A percentile compares a stretch with the other conserved stretches of the same genome.
phyloP scores from a whole-genome alignment of 495 filamentous ascomycete species.

The Cladorrhinum samala region DNA sequence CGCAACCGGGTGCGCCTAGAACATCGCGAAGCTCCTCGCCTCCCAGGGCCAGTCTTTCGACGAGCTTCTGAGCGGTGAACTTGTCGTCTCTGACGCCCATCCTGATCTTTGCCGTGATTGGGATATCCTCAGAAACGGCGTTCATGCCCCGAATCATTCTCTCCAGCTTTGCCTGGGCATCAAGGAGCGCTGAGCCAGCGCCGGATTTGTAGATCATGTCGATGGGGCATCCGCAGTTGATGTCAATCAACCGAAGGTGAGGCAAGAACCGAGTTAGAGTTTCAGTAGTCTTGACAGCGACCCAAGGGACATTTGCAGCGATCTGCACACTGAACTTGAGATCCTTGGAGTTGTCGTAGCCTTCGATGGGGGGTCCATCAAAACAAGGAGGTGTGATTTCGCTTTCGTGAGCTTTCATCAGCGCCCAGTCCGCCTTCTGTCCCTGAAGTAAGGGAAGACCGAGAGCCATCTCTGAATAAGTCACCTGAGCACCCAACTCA shows the following conservation, averaged over 20 bases:
- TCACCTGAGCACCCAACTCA: constrained; percentile 81
- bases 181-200: constrained; percentile 90
- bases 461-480: constrained; percentile 99
- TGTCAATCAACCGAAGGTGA: constrained; percentile 76
- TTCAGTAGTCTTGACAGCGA: constrained; percentile 81
- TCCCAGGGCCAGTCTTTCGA: constrained; percentile 76
- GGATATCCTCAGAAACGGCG: constrained; percentile 74
- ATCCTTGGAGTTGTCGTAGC: constrained; percentile 77
- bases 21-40: constrained; percentile 57
- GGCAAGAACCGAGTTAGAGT: constrained; percentile 68
- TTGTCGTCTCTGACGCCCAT: constrained; percentile 78
- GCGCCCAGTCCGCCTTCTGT: constrained; percentile 83
- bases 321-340: constrained; percentile 88
- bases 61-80: constrained; percentile 72
- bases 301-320: constrained; percentile 80
- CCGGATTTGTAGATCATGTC: constrained; percentile 83
- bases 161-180: constrained; percentile 73
- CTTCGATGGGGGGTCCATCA: constrained; percentile 48
- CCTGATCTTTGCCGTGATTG: constrained; percentile 88
- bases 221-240: constrained; percentile 97
- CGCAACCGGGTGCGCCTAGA: constrained; percentile 68
- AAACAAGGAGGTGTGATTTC: constrained; percentile 65
- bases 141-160: constrained; percentile 96
- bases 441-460: constrained; percentile 86
- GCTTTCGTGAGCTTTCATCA: constrained; percentile 81